Evolutionary conservation across 495 filamentous ascomycete species (phyloP).

Genomic region (Xylaria telfairii): DNA sequence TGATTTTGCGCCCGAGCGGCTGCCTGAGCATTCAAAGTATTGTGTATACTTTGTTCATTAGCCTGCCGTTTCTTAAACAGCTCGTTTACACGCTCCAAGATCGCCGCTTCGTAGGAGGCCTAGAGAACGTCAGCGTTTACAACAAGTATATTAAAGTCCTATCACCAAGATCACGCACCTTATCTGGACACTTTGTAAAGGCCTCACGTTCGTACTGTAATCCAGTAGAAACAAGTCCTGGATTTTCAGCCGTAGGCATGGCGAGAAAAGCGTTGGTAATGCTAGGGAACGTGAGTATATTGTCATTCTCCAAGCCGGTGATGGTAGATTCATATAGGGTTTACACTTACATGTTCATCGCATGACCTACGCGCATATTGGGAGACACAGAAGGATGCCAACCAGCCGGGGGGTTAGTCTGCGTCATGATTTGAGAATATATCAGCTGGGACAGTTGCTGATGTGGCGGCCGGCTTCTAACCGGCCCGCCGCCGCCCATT

Average conservation of each 20-base stretch:
- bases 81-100: constrained; percentile 39
- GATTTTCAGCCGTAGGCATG: constrained; percentile 39
- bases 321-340: not conserved
- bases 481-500: constrained; percentile 44
- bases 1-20: constrained; percentile 49
- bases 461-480: constrained; percentile 38
- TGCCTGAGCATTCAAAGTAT: constrained; percentile 47
- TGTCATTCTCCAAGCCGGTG: not conserved
- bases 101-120: constrained; percentile 47
- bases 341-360: constrained; percentile 43
- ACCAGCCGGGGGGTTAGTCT: constrained; percentile 25
- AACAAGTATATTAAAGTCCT: constrained; percentile 9
- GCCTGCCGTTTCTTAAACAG: constrained; percentile 49
- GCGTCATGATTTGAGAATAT: constrained; percentile 36
- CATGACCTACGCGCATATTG: constrained; percentile 41
- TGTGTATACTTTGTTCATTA: constrained; percentile 49
- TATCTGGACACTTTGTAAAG: constrained; percentile 49
- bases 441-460: constrained; percentile 40
- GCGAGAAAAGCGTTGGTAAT: constrained; percentile 50
- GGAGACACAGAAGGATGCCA: constrained; percentile 44
- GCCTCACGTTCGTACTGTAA: constrained; percentile 50
- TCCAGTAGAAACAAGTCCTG: constrained; percentile 40
- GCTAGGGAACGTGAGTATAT: constrained; percentile 36
- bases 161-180: constrained; percentile 41
- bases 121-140: constrained; percentile 31